Base-by-base conservation (phyloP, 2,329 filamentous ascomycete genomes). In the Biscogniauxia mediterranea region DNA sequence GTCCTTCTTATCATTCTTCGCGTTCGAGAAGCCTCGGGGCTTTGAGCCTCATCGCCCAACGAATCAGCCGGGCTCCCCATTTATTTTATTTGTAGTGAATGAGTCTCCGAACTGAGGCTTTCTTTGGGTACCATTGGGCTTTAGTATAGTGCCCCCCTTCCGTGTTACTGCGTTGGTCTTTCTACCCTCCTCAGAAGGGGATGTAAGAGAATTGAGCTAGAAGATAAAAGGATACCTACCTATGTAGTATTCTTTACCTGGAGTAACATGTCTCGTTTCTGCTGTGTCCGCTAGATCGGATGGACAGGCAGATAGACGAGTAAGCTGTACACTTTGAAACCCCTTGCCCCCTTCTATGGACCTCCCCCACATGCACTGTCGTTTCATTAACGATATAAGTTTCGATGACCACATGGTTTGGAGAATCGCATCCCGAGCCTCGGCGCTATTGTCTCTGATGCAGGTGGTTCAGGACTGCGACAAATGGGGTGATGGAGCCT, bases 51-150 rank as follows among this genome's bases (percentile, higher is more conserved):
- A 46, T 13, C 15, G 6, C 13, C 13, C 17, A 11, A 46, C 13
- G 15, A n/a, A 17, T 46, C 11, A 46, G 17, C 5, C 38, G 38
- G 17, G 6, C 19, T 52, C 28, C 28, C 28, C 28, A 52, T 64
- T 62, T 60, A 50, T 46, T 52, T 60, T 19, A 50, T 21, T 52
- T 52, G 59, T 60, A 60, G 53, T 60, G 61, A 57, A 57, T 51
- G 20, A 62, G 15, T 53, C 56, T 42, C 55, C 9, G 42, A 38
- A 49, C 38, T 17, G 42, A 58, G 51, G 46, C 38, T 23, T 23
- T 60, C 28, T n/a, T 59, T 54, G 20, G 58, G 56, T 55, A 58
- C 26, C 55, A 57, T 49, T 56, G 56, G 54, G 32, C 25, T 49
- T 21, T 25, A 52, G 55, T 57, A 50, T 55, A 32, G n/a, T 52